A percentile compares a stretch with the other conserved stretches of the same genome.
Conservation (phyloP, 345 rosid species). For the Sonneratia caseolaris region DNA sequence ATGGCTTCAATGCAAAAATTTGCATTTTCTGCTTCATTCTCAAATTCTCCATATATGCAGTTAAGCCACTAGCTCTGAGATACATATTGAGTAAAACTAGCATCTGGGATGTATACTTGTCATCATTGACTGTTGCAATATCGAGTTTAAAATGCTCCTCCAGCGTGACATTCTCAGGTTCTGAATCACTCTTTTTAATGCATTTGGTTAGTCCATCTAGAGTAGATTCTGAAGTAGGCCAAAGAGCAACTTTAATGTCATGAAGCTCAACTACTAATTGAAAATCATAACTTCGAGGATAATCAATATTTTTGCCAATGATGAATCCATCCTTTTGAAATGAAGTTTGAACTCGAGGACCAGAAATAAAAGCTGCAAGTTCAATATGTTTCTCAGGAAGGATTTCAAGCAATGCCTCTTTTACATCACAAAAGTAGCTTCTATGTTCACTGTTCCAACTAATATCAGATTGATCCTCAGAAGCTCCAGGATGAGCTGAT, state of each 20-base stretch:
- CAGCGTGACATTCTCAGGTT: slow-evolving; percentile 33
- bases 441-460: slow-evolving; percentile 31
- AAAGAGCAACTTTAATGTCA: slow-evolving; percentile 49
- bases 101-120: slow-evolving; percentile 48
- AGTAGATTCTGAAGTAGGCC: slow-evolving; percentile 48
- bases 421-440: slow-evolving; percentile 26
- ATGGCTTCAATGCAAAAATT: slow-evolving; percentile 46
- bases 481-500: slow-evolving; percentile 20
- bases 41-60: slow-evolving; percentile 39
- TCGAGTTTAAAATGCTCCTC: slow-evolving; percentile 40
- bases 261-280: slow-evolving; percentile 52
- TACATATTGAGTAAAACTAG: slow-evolving; percentile 37
- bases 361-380: slow-evolving; percentile 56
- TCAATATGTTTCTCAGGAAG: slow-evolving; percentile 62
- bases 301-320: slow-evolving; percentile 15
- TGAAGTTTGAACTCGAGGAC: slow-evolving; percentile 50
- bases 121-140: slow-evolving; percentile 32
- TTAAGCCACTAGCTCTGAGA: slow-evolving; percentile 53
- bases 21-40: slow-evolving; percentile 34
- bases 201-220: slow-evolving; percentile 20
- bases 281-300: slow-evolving; percentile 25
- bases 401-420: slow-evolving; percentile 32
- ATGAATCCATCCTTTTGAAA: slow-evolving; percentile 31
- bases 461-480: slow-evolving; percentile 24
- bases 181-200: slow-evolving; percentile 28